Evolutionary conservation across 371 early-diverging fungal species (phyloP).

Genomic region (Actinomortierella wolfii): DNA sequence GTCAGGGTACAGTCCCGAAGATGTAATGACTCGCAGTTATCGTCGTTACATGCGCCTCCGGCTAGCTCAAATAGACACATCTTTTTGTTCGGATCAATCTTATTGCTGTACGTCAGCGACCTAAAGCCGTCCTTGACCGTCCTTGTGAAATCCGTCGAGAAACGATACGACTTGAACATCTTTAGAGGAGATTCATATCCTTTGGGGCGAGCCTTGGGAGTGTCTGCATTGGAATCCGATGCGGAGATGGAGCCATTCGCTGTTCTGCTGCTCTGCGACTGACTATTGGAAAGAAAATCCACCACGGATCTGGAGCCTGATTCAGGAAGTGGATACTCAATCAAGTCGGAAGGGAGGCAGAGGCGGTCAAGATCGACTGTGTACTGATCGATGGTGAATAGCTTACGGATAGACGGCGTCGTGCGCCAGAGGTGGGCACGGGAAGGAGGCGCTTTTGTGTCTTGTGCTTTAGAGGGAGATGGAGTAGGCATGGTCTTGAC

Average conservation of each 20-base stretch:
- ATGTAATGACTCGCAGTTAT: conserved; percentile 36
- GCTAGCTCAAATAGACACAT: conserved; percentile 43
- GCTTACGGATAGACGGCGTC: conserved; percentile 9
- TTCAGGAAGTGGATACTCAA: conserved; percentile 14
- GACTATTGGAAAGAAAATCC: not conserved
- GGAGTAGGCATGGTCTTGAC: conserved; percentile 8
- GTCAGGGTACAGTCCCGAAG: conserved; percentile 25
- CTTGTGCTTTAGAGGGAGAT: not conserved
- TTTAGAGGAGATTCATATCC: conserved; percentile 25
- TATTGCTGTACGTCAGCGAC: conserved; percentile 35
- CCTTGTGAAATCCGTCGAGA: conserved; percentile 15
- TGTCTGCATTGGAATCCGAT: not conserved
- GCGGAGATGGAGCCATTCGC: not conserved
- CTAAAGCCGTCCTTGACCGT: conserved; percentile 18
- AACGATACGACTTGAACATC: conserved; percentile 40
- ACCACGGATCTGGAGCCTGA: not conserved
- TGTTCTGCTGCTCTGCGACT: not conserved
- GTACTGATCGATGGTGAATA: conserved; percentile 3
- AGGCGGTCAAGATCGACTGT: conserved; percentile 21
- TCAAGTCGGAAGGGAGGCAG: conserved; percentile 22
- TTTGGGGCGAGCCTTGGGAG: not conserved
- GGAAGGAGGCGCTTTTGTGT: not conserved
- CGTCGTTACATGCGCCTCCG: conserved; percentile 42
- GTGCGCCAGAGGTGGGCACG: conserved; percentile 9
- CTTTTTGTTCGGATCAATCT: conserved; percentile 30